Conservation (phyloP, 148 eudicot species). For the Silene uniflora region DNA sequence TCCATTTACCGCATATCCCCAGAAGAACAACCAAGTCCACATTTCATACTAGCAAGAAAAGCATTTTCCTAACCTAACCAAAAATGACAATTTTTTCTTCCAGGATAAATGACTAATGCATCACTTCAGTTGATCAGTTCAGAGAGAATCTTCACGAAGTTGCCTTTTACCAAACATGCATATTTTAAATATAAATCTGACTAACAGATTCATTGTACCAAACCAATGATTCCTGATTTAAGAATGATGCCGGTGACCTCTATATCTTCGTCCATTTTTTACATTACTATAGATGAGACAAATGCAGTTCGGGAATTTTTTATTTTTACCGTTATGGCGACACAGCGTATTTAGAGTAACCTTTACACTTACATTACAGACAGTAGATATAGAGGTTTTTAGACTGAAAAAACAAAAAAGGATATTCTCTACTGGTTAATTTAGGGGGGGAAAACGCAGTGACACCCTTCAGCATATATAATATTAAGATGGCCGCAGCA, state of each 20-base stretch:
- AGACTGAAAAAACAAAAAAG: no score
- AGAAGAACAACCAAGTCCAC: neutral
- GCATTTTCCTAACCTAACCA: conserved; percentile 3
- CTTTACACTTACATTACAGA: neutral
- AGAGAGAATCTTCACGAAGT: conserved; percentile 8
- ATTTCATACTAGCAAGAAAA: neutral
- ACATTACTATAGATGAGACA: neutral
- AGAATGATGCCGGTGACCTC: conserved; percentile 4
- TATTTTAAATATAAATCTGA: neutral
- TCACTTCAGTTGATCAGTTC: neutral
- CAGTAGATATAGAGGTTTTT: neutral
- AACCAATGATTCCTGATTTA: neutral
- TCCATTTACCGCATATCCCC: neutral
- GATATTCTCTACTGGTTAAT: neutral
- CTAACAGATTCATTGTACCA: neutral
- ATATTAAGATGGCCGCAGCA: neutral
- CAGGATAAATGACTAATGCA: neutral
- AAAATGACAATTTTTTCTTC: neutral
- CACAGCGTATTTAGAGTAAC: no score
- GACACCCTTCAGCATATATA: neutral
- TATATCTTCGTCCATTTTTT: neutral
- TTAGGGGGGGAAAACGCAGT: neutral
- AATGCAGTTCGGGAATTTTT: no score
- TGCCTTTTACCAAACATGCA: neutral
- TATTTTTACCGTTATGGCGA: no score